Percentiles rank a stretch among this genome's conserved stretches.
Conservation (phyloP, 257 asterid species). For the Nicotiana noctiflora region DNA sequence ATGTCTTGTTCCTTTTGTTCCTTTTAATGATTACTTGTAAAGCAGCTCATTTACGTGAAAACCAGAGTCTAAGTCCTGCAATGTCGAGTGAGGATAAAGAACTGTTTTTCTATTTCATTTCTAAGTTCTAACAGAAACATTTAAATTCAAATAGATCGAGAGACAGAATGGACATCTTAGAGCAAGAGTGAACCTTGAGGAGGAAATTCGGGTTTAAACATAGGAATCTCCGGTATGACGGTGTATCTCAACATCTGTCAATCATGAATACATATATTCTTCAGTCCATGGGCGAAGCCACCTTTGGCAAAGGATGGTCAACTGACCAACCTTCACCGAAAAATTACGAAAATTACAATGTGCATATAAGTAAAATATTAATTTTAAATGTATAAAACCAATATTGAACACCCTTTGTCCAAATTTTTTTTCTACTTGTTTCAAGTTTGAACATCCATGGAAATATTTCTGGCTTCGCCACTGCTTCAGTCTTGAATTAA, state of each 20-base stretch:
- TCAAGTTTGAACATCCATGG: too few species aligned
- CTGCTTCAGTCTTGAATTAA: neutral
- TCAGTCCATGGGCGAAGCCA: too few species aligned
- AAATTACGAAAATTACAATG: too few species aligned
- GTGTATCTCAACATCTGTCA: constrained; percentile 75
- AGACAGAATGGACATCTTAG: neutral
- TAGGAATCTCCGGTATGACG: constrained; percentile 83
- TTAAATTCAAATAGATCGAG: neutral
- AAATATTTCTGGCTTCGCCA: too few species aligned
- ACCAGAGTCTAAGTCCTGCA: neutral
- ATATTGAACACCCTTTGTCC: too few species aligned
- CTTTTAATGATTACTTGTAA: neutral
- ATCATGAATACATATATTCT: constrained; percentile 2
- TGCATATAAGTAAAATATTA: too few species aligned
- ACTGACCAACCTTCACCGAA: too few species aligned
- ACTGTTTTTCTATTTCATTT: neutral
- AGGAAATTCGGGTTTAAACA: constrained; percentile 92
- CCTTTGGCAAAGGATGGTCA: too few species aligned
- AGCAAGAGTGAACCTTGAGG: constrained; percentile 61
- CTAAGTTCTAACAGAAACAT: neutral
- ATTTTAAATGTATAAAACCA: too few species aligned
- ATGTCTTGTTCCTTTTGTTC: neutral
- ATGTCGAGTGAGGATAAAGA: neutral
- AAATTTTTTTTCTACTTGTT: too few species aligned
- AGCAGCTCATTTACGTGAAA: neutral